phyloP scores from a whole-genome alignment of 2,329 filamentous ascomycete species.

The Aspergillus intermedius region DNA sequence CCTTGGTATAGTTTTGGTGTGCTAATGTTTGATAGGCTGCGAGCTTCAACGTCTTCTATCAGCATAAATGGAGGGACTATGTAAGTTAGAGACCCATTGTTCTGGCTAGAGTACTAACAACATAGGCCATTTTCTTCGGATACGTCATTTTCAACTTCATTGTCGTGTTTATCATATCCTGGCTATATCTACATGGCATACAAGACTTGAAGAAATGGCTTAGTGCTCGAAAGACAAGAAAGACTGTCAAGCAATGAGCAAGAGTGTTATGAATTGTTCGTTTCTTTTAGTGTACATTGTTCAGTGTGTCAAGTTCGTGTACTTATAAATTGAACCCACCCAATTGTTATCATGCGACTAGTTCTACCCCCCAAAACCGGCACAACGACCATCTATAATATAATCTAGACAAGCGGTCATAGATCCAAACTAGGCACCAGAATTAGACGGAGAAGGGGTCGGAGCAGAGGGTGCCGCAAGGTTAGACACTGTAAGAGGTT shows the following conservation, averaged over 20 bases:
- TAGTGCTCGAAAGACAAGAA: conserved; percentile 24
- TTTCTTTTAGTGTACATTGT: no score
- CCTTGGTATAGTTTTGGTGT: neutral
- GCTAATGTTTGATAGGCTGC: conserved; percentile 13
- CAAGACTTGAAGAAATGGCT: conserved; percentile 26
- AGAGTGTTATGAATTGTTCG: no score
- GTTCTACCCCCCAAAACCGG: no score
- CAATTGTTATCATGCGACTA: no score
- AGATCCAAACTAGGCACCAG: conserved; percentile 1
- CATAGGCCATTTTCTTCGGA: conserved; percentile 54
- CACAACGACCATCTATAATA: no score
- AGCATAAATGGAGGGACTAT: conserved; percentile 60
- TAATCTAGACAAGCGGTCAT: neutral
- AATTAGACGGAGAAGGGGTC: conserved; percentile 16
- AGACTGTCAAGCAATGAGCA: conserved; percentile 2
- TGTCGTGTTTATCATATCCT: conserved; percentile 48
- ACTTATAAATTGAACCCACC: no score
- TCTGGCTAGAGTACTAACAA: neutral
- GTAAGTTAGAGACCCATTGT: conserved; percentile 18
- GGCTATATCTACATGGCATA: conserved; percentile 46
- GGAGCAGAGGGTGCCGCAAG: conserved; percentile 18
- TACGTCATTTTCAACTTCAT: conserved; percentile 61
- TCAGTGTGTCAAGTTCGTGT: no score
- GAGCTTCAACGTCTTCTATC: conserved; percentile 55
- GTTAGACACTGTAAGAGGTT: conserved; percentile 15